Evolutionary conservation across 2,329 filamentous ascomycete species (phyloP).

Genomic region (Graphilbum sp.): DNA sequence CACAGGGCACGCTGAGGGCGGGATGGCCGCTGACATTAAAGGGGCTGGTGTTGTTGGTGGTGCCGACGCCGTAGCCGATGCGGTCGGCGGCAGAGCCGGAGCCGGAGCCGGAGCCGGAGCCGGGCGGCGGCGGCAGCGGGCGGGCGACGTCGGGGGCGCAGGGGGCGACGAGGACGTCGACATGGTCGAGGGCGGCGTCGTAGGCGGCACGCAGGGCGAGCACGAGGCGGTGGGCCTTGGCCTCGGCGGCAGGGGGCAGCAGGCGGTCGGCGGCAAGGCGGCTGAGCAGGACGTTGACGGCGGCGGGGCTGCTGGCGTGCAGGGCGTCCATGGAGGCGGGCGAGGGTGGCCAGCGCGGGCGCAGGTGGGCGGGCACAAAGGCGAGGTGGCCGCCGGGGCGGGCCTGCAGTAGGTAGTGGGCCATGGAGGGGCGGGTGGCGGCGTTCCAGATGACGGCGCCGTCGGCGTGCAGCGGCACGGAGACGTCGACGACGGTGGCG

Average conservation of each 20-base stretch:
- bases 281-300: slow-evolving; percentile 26
- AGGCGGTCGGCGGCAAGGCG: slow-evolving; percentile 11
- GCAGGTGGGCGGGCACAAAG: slow-evolving; percentile 15
- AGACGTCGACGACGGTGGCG: slow-evolving; percentile 26
- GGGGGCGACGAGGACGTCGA: slow-evolving; percentile 28
- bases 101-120: too few relatives aligned
- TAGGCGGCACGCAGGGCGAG: slow-evolving; percentile 31
- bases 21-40: slow-evolving; percentile 35
- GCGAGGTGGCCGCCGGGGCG: slow-evolving; percentile 16
- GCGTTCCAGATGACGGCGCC: slow-evolving; percentile 33
- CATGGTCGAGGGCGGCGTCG: slow-evolving; percentile 21
- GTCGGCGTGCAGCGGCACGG: slow-evolving; percentile 27
- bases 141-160: slow-evolving; percentile 25
- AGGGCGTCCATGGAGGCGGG: slow-evolving; percentile 25
- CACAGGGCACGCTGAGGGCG: slow-evolving; percentile 27
- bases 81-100: slow-evolving; percentile 21
- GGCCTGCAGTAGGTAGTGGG: slow-evolving; percentile 14
- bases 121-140: slow-evolving; percentile 27
- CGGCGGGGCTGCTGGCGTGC: slow-evolving; percentile 25
- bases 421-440: slow-evolving; percentile 16
- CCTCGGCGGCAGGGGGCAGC: slow-evolving; percentile 16
- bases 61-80: slow-evolving; percentile 25
- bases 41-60: slow-evolving; percentile 26
- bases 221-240: slow-evolving; percentile 29
- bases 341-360: slow-evolving; percentile 17